Evolutionary conservation across 441 rosid genomes (phyloP), one percentile per base, ranked within the genome.

Genomic region (Gossypium trilobum): DNA sequence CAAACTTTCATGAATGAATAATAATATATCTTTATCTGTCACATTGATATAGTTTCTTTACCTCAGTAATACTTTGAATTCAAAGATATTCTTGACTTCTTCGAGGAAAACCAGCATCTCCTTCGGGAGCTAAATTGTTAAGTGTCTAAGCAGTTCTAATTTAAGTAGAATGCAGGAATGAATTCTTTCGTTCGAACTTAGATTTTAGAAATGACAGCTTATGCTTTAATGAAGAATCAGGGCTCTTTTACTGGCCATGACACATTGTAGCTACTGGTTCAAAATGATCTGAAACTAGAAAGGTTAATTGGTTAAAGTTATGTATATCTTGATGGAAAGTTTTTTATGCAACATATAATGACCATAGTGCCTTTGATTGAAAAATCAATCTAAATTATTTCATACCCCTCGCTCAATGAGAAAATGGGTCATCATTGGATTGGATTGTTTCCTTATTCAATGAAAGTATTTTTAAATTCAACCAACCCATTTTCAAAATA

Each of bases 31-130:
- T 39, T 65, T 44, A 42, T 64, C 16, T 22, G 46, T 22, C 20
- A 8, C 55, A 44, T 65, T 13, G 22, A 66, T 66, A 66, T 65
- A 44, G 20, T 50, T 66, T 66, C 56, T n/a, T 13, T 46, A 66
- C 56, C 31, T 20, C 5, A 11, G 52, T 42, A 36, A 25, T 42
- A 64, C 11, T 46, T 44, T 3, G 68, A 16, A 48, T 65, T 46
- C 70, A 44, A 65, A 44, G 13, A 13, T 46, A 44, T 44, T 65
- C 8, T 65, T 65, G 10, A 65, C 20, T 22, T 36, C 67, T 33
- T 61, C 3, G 8, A 27, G 23, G 46, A 31, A 31, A 31, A 29
- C 0, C 22, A 2, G 2, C 66, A 31, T 31, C 46, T 31, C 5
- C 66, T 5, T n/a, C 0, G 13, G 16, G 22, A 60, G 44, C 20